These are phyloP conservation scores for Orbilia ellipsospora DNA, from an alignment of 2,329 filamentous ascomycete species.

Conservation along the genomic window DNA sequence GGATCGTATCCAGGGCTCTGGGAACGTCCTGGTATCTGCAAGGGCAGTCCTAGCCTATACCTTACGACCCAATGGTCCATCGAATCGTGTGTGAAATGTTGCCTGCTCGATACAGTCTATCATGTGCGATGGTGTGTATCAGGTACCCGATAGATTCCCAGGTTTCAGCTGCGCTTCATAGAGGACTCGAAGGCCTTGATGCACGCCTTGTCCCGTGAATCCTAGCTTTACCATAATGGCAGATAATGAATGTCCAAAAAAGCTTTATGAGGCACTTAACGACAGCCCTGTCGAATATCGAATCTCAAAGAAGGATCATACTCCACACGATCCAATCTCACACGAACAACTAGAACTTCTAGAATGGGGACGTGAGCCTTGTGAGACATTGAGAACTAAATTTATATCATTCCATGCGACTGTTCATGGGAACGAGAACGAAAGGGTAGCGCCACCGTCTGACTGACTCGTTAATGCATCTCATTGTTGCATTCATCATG, in stretches of 20 bases:
- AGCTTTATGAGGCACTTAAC: too few relatives aligned
- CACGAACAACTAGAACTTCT: constrained; percentile 2
- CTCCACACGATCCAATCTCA: too few relatives aligned
- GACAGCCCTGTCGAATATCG: too few relatives aligned
- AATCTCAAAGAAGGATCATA: too few relatives aligned
- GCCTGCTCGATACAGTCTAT: too few relatives aligned
- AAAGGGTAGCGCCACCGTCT: not conserved
- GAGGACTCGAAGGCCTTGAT: constrained; percentile 11
- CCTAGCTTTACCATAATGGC: not conserved
- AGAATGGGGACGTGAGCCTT: constrained; percentile 8
- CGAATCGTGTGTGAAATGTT: too few relatives aligned
- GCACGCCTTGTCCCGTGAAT: constrained; percentile 3
- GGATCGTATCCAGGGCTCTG: constrained; percentile 21
- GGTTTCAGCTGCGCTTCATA: constrained; percentile 37
- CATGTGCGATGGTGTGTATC: constrained; percentile 13
- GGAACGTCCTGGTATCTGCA: constrained; percentile 3
- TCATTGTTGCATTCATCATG: not conserved
- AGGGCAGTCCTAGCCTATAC: constrained; percentile 30
- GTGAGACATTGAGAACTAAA: constrained; percentile 6
- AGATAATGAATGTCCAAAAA: too few relatives aligned
- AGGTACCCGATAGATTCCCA: constrained; percentile 21
- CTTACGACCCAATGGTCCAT: not conserved
- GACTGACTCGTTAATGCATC: constrained; percentile 32
- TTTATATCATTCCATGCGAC: constrained; percentile 1
- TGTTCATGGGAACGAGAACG: too few relatives aligned